Evolutionary conservation across 2,329 filamentous ascomycete genomes (phyloP).

Genomic region (Aspergillus tubingensis): DNA sequence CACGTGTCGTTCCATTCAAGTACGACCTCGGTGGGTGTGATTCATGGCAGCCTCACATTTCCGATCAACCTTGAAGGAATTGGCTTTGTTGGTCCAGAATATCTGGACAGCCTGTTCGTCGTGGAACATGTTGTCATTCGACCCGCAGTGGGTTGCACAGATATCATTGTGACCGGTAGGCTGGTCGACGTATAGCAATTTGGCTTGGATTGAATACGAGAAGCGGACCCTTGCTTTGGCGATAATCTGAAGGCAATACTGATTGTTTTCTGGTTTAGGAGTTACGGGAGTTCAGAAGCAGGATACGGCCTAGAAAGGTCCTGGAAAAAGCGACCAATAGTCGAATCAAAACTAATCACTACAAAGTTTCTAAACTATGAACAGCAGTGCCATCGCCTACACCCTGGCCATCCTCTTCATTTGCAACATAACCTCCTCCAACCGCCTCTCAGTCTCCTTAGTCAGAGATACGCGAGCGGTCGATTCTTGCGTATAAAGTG

Average conservation of each 20-base stretch:
- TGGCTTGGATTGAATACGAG: too few relatives aligned
- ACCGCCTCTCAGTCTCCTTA: slow-evolving; percentile 32
- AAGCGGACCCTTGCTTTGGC: background rate
- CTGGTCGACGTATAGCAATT: background rate
- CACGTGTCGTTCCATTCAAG: slow-evolving; percentile 12
- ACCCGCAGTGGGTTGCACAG: slow-evolving; percentile 21
- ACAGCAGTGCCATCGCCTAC: background rate
- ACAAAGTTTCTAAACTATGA: too few relatives aligned
- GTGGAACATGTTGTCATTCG: slow-evolving; percentile 19
- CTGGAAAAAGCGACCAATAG: too few relatives aligned
- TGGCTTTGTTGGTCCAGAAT: slow-evolving; percentile 12
- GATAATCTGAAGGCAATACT: too few relatives aligned
- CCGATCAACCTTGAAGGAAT: background rate
- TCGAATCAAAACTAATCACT: too few relatives aligned
- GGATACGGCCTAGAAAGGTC: too few relatives aligned
- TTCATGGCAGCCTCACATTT: slow-evolving; percentile 22
- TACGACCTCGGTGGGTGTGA: slow-evolving; percentile 10
- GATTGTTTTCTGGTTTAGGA: too few relatives aligned
- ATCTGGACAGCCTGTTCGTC: slow-evolving; percentile 13
- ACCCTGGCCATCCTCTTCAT: slow-evolving; percentile 26
- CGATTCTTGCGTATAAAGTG: slow-evolving; percentile 21
- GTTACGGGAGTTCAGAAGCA: too few relatives aligned
- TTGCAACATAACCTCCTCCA: slow-evolving; percentile 34
- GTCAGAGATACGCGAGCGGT: slow-evolving; percentile 32
- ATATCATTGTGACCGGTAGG: background rate